Percentiles rank a stretch among this genome's conserved stretches.
Conservation (phyloP, 306 rosid species). For the Vigna unguiculata region DNA sequence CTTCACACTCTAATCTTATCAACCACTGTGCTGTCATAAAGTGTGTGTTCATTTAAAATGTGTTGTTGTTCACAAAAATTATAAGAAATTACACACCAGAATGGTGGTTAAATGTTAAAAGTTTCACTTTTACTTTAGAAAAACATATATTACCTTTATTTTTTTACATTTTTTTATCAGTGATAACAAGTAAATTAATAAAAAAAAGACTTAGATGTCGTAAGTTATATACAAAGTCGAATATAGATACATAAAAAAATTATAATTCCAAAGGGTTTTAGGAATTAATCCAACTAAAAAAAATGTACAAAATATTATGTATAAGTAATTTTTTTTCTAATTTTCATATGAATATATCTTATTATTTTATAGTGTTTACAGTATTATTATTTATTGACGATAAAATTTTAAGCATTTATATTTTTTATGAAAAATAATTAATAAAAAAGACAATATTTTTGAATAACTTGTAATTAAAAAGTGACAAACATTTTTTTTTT, state of each 20-base stretch:
- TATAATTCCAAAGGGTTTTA: too few relatives aligned
- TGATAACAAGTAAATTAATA: too few relatives aligned
- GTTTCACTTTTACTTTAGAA: neutral
- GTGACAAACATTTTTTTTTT: neutral
- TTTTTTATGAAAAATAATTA: neutral
- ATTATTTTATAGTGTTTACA: neutral
- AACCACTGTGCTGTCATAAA: neutral
- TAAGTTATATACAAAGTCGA: too few relatives aligned
- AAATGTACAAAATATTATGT: too few relatives aligned
- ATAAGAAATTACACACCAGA: neutral
- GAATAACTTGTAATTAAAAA: neutral
- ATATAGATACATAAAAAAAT: too few relatives aligned
- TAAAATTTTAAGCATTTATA: neutral
- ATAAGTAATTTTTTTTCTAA: too few relatives aligned
- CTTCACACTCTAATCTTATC: neutral
- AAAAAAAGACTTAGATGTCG: too few relatives aligned
- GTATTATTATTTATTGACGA: neutral
- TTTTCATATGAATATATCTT: too few relatives aligned
- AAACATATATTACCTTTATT: neutral
- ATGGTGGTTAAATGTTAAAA: neutral
- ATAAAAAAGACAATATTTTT: neutral
- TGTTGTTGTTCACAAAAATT: neutral
- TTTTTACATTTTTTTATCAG: too few relatives aligned
- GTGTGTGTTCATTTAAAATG: neutral
- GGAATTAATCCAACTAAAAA: too few relatives aligned